Evolutionary conservation across 768 basidiomycete genomes (phyloP).

Genomic region (Kwoniella newhampshirensis): DNA sequence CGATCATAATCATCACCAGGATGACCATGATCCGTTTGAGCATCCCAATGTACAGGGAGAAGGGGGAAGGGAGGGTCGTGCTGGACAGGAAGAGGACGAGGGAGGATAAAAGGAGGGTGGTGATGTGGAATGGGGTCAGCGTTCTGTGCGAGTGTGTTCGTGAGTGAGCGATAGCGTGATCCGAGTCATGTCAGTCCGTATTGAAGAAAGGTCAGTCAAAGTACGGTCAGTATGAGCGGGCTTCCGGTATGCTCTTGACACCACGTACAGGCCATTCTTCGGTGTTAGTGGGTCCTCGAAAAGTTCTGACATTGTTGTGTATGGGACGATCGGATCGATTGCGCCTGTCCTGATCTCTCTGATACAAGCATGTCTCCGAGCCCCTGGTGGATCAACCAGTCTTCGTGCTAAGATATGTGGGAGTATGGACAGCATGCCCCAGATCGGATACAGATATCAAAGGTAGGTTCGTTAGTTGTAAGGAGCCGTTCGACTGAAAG

Average conservation of each 20-base stretch:
- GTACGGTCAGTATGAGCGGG: not conserved
- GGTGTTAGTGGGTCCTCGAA: slow-evolving; percentile 17
- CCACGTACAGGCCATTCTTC: slow-evolving; percentile 17
- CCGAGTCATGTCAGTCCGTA: not conserved
- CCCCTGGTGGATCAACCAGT: too few relatives aligned
- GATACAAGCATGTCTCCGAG: too few relatives aligned
- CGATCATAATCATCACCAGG: slow-evolving; percentile 28
- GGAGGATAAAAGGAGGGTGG: slow-evolving; percentile 26
- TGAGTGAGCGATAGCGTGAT: too few relatives aligned
- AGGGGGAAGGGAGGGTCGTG: slow-evolving; percentile 24
- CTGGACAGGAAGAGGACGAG: slow-evolving; percentile 28
- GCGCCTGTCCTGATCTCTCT: too few relatives aligned
- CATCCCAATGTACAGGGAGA: slow-evolving; percentile 18
- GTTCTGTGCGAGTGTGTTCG: slow-evolving; percentile 13
- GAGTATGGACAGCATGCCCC: too few relatives aligned
- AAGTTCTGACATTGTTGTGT: slow-evolving; percentile 20
- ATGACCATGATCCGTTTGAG: slow-evolving; percentile 28
- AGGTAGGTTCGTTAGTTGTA: too few relatives aligned
- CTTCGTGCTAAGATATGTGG: too few relatives aligned
- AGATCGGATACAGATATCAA: too few relatives aligned
- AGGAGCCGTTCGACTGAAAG: too few relatives aligned
- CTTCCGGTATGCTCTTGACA: too few relatives aligned
- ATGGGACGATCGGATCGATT: too few relatives aligned
- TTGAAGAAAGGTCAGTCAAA: not conserved
- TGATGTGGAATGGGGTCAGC: slow-evolving; percentile 39